A percentile compares a stretch with the other conserved stretches of the same genome.
Conservation (phyloP, 2,329 filamentous ascomycete genomes). For the Orbilia brochopaga region DNA sequence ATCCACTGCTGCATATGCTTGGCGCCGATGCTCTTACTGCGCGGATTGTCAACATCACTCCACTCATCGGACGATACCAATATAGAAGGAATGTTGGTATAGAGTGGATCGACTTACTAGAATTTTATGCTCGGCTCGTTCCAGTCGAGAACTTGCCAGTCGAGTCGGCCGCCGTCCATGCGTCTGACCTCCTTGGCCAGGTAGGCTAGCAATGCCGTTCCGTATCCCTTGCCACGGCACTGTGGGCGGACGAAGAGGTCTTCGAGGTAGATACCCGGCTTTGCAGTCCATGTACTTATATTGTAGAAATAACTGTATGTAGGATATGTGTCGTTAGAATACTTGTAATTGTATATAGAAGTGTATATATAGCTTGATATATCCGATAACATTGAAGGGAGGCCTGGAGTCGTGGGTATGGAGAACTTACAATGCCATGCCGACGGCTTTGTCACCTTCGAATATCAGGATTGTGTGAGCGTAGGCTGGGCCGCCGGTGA, state of each 20-base stretch:
- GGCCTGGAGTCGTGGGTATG: too few species aligned
- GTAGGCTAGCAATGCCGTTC: conserved; percentile 73
- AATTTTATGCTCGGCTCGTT: conserved; percentile 89
- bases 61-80: not conserved
- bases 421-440: conserved; percentile 52
- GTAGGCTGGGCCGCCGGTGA: conserved; percentile 65
- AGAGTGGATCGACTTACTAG: conserved; percentile 61
- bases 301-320: conserved; percentile 95
- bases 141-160: conserved; percentile 93
- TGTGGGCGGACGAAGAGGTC: conserved; percentile 81
- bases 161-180: conserved; percentile 75
- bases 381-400: conserved; percentile 36
- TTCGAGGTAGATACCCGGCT: conserved; percentile 88
- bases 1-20: conserved; percentile 73
- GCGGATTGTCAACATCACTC: conserved; percentile 8
- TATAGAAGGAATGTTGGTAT: not conserved
- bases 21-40: conserved; percentile 68
- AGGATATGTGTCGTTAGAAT: conserved; percentile 64
- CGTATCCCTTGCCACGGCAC: conserved; percentile 78
- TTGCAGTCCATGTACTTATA: conserved; percentile 91
- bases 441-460: conserved; percentile 51
- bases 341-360: conserved; percentile 55
- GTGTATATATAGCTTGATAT: conserved; percentile 3
- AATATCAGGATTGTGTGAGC: conserved; percentile 52
- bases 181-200: conserved; percentile 79